phyloP scores from a whole-genome alignment of 768 basidiomycete species.

The Leucosporidium creatinivorum region DNA sequence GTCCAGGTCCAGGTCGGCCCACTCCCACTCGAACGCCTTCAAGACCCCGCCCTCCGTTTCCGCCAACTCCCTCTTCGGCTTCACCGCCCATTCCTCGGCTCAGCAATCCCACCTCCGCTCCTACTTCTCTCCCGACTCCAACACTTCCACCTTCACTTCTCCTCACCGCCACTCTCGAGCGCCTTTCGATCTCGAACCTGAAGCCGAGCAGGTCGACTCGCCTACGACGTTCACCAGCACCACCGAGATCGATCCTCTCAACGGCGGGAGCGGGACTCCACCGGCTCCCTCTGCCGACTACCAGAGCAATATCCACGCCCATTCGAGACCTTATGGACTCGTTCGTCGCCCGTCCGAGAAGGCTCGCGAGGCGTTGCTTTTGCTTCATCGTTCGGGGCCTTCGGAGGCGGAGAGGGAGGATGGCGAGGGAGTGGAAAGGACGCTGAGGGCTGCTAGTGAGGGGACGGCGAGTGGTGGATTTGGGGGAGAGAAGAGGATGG shows the following conservation, averaged over 20 bases:
- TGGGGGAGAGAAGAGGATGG: neutral
- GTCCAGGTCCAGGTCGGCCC: slow-evolving; percentile 5
- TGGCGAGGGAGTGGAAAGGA: neutral
- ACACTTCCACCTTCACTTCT: too few species aligned
- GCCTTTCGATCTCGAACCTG: too few species aligned
- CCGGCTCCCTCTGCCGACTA: neutral
- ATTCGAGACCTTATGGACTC: neutral
- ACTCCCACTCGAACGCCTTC: neutral
- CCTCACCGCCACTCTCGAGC: too few species aligned
- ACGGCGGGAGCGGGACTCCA: neutral
- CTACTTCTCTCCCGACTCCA: too few species aligned
- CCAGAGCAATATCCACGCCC: neutral
- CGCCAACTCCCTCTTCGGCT: too few species aligned
- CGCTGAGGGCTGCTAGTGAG: too few species aligned
- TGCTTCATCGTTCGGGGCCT: neutral
- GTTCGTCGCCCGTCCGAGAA: neutral
- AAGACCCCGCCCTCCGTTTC: neutral
- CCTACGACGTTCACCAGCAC: neutral
- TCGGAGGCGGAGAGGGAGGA: neutral
- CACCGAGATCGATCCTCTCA: neutral
- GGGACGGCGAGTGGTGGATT: neutral
- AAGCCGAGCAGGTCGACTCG: too few species aligned
- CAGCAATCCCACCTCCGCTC: too few species aligned
- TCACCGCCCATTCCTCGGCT: too few species aligned
- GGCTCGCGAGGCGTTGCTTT: neutral